Base-by-base conservation (phyloP, 176 grass and related monocot species). In the Pontederia crassipes region DNA sequence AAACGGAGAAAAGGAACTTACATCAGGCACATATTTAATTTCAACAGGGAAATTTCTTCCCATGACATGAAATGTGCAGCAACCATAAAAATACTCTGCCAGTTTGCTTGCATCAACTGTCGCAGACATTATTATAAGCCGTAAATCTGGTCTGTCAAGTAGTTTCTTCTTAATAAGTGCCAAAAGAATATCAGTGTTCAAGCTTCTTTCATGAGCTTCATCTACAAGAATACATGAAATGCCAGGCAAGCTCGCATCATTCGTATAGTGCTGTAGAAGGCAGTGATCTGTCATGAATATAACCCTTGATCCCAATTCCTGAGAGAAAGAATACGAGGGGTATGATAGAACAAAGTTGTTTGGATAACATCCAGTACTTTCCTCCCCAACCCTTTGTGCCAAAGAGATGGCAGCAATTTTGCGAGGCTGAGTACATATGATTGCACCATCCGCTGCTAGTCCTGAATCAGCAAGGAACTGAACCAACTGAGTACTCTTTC, bases 131-230 rank as follows among this genome's bases (percentile, higher is more conserved):
- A 97, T 91, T 74, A 97, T 83, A 71, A 97, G 81, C 35, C 76
- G 69, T 59, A 91, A 61, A 78, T 97, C 81, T 70, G 82, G 45
- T 72, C 81, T 80, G 70, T 85, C 72, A 59, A 97, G 76, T 35
- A 97, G 47, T 67, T 76, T 75, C 51, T 83, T 91, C 80, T 88
- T 97, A 65, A 97, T 88, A 75, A 97, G 77, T 70, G 92, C 83
- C 72, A 97, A 66, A 46, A 91, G 88, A 57, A 97, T 72, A 79
- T 97, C 92, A 27, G 92, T 97, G 64, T 82, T 97, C 78, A 97
- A 84, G 76, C 81, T 97, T 81, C 92, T 85, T 63, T 97, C 92
- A 83, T 97, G 92, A 64, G 87, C 92, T 80, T 97, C 92, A 68
- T 91, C 92, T 49, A 97, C 68, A 72, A 97, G 74, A 47, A 91